Evolutionary conservation across 179 eudicot species (phyloP), one percentile per base, ranked within the genome.

Genomic region (Spergularia azorica): DNA sequence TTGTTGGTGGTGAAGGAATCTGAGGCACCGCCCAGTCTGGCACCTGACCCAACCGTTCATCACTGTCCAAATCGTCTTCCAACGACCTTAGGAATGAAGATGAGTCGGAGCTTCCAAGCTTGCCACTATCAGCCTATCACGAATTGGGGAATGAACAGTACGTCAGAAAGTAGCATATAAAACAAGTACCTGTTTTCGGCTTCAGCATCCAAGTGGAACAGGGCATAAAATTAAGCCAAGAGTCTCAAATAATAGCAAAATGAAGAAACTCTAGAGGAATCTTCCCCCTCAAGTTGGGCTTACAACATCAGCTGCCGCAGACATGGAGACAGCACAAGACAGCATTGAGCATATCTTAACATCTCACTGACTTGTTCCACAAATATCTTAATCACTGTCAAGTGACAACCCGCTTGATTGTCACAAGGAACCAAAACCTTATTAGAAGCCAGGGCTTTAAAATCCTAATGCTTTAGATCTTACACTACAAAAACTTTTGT

Each of bases 1-100:
- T 89, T 60, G 99, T 95, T 13, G 99, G 96, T 11, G 97, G 97
- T 56, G 98, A 93, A 65, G 89, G 86, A 70, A 90, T 75, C 75
- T 91, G 85, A 41, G 92, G 95, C 46, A 86, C 95, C 18, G 83
- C 82, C 91, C 94, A 88, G 26, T 93, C 97, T 3, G 97, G 97
- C 46, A 93, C 97, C 83, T 86, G 97, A 39, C 96, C 98, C 83
- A 89, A 67, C 77, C 83, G 81, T 65, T 90, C 97, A 18, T 91
- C 90, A 36, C 79, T 84, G 43, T 90, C 96, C 75, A 91, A 79
- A 64, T 89, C 97, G 59, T 85, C 84, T 69, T 90, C 97, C 61
- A 86, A 84, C 71, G 90, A 79, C 78, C 91, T 84, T 73, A 83
- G 66, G 60, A 90, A 26, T 18, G 90, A 77, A 59, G 92, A 89